Conservation (phyloP, 306 rosid genomes). For the Purshia tridentata region DNA sequence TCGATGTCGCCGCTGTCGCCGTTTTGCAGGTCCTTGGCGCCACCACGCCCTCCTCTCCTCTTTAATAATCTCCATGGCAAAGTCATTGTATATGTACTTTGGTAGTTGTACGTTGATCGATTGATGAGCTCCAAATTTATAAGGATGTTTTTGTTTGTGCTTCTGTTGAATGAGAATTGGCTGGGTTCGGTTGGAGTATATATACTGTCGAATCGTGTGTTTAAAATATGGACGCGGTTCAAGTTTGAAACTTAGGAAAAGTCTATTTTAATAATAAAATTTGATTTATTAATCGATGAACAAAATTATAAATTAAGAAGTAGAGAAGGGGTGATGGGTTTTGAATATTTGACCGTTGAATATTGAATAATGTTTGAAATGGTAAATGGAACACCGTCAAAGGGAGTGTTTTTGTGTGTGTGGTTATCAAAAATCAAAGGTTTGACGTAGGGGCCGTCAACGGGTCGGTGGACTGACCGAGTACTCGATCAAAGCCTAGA, state of each 20-base stretch:
- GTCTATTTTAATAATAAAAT: not conserved
- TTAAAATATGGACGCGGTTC: conserved; percentile 7
- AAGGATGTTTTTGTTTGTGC: not conserved
- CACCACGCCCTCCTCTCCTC: conserved; percentile 21
- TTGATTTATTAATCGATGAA: too few relatives aligned
- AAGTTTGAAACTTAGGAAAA: conserved; percentile 7
- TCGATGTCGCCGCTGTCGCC: conserved; percentile 14
- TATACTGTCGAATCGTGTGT: not conserved
- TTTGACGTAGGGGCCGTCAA: conserved; percentile 25
- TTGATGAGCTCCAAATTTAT: not conserved
- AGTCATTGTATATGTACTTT: conserved; percentile 21
- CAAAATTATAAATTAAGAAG: too few relatives aligned
- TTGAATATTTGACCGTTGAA: conserved; percentile 43
- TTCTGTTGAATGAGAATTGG: not conserved
- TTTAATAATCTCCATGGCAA: conserved; percentile 39
- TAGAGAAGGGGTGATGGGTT: not conserved
- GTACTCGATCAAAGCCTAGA: not conserved
- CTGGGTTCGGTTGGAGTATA: not conserved
- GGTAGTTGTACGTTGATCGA: not conserved
- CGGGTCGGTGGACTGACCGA: conserved; percentile 34
- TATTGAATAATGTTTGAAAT: conserved; percentile 28
- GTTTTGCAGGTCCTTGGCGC: conserved; percentile 1
- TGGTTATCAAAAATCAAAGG: conserved; percentile 21
- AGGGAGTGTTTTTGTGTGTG: not conserved
- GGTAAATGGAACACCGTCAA: conserved; percentile 23